Evolutionary conservation across 106 monocot species (phyloP).

Genomic region (Dendrobium chrysotoxum): DNA sequence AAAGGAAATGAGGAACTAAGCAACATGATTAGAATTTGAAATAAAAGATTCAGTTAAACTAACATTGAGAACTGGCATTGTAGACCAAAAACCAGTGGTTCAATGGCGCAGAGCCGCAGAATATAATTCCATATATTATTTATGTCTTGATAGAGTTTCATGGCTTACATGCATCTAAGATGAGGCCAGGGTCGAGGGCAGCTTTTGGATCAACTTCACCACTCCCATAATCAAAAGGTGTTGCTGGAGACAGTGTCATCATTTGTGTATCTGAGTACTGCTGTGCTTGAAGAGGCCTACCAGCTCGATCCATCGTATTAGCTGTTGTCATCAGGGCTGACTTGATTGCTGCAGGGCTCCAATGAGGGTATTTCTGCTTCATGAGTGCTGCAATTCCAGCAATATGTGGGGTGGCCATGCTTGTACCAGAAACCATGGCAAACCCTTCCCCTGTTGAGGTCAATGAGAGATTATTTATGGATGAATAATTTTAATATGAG

Average conservation of each 20-base stretch:
- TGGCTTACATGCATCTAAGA: slow-evolving; percentile 82
- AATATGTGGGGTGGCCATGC: slow-evolving; percentile 97
- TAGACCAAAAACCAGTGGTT: too few relatives aligned
- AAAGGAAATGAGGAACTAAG: not conserved
- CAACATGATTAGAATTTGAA: not conserved
- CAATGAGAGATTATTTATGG: not conserved
- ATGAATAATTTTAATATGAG: not conserved
- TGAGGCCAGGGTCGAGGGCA: slow-evolving; percentile 89
- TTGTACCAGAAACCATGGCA: slow-evolving; percentile 97
- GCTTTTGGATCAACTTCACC: slow-evolving; percentile 85
- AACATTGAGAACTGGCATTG: not conserved
- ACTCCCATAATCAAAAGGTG: slow-evolving; percentile 91
- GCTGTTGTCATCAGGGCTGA: slow-evolving; percentile 98
- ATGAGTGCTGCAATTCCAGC: slow-evolving; percentile 87
- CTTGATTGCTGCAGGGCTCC: slow-evolving; percentile 92
- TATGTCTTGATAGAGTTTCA: not conserved
- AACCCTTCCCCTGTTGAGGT: slow-evolving; percentile 72
- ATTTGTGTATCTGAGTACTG: slow-evolving; percentile 56
- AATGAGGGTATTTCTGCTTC: slow-evolving; percentile 74
- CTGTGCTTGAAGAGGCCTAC: slow-evolving; percentile 72
- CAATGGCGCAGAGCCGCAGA: too few relatives aligned
- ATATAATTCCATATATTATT: too few relatives aligned
- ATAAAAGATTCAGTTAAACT: not conserved
- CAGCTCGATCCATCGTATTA: slow-evolving; percentile 50
- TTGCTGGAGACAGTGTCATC: slow-evolving; percentile 53